These are phyloP conservation scores for Arachnomyces sp. DNA, from an alignment of 2,329 filamentous ascomycete species.

Conservation along the genomic window DNA sequence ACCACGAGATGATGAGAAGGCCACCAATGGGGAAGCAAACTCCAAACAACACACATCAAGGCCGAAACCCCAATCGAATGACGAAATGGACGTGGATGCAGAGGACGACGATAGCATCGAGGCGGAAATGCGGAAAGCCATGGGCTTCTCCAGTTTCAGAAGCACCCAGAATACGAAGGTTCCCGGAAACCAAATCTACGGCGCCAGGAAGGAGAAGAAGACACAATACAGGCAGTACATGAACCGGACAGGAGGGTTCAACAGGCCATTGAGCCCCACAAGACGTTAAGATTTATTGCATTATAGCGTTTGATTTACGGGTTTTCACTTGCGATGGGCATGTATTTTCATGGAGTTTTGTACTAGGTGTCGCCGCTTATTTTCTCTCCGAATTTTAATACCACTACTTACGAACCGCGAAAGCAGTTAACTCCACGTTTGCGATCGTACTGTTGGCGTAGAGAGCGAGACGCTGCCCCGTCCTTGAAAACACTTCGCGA, in stretches of 20 bases:
- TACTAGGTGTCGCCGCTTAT: too few species aligned
- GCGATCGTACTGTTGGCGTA: too few species aligned
- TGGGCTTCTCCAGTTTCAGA: constrained; percentile 84
- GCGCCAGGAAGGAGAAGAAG: constrained; percentile 84
- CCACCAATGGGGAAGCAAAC: constrained; percentile 19
- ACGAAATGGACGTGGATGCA: constrained; percentile 39
- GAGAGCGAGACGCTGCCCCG: too few species aligned
- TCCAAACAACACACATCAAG: constrained; percentile 14
- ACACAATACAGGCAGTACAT: constrained; percentile 96
- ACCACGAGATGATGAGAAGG: constrained; percentile 16
- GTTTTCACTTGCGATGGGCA: too few species aligned
- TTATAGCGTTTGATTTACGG: not conserved
- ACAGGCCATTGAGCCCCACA: constrained; percentile 41
- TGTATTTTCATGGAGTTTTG: too few species aligned
- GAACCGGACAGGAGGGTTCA: constrained; percentile 46
- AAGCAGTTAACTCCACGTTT: too few species aligned
- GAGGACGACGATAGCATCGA: constrained; percentile 58
- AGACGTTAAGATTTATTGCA: constrained; percentile 18
- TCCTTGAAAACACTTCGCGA: too few species aligned
- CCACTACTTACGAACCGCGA: too few species aligned
- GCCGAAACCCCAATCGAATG: constrained; percentile 24
- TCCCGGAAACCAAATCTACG: constrained; percentile 74
- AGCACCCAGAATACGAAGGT: constrained; percentile 86
- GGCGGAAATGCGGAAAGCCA: constrained; percentile 68
- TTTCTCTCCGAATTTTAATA: too few species aligned